Conservation (phyloP, 805 yeast genomes). For the Barnettozyma salicaria region DNA sequence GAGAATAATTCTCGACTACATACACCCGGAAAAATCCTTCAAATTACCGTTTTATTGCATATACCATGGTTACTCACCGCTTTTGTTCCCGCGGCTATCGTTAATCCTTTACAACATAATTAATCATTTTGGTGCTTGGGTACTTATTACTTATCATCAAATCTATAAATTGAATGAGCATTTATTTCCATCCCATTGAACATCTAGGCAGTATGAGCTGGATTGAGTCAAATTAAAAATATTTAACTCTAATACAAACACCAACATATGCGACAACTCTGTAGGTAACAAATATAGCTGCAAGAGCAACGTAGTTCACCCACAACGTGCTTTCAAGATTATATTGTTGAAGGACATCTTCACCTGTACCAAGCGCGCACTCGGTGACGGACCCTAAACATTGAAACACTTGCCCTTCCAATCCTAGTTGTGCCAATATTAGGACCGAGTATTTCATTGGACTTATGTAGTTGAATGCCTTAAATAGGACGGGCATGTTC, state of each 20-base stretch:
- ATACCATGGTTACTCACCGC: too few relatives aligned
- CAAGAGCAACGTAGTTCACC: slow-evolving; percentile 17
- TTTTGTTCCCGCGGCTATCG: too few relatives aligned
- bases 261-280: slow-evolving; percentile 13
- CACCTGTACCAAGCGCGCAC: slow-evolving; percentile 50
- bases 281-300: slow-evolving; percentile 15
- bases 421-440: slow-evolving; percentile 52
- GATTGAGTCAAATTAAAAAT: not conserved
- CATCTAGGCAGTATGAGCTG: too few relatives aligned
- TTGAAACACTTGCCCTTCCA: slow-evolving; percentile 41
- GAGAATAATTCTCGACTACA: too few relatives aligned
- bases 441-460: slow-evolving; percentile 70
- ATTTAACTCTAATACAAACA: slow-evolving; percentile 6
- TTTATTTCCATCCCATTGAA: too few relatives aligned
- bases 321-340: slow-evolving; percentile 28
- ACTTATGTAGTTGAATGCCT: slow-evolving; percentile 61
- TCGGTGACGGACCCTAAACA: slow-evolving; percentile 41
- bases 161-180: too few relatives aligned
- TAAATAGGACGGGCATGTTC: slow-evolving; percentile 61
- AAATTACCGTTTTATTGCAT: too few relatives aligned
- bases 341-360: slow-evolving; percentile 49
- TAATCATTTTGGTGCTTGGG: too few relatives aligned
- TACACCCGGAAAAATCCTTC: too few relatives aligned
- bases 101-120: too few relatives aligned
- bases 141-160: too few relatives aligned